Base-by-base conservation (phyloP, 495 filamentous ascomycete species). In the Annulohypoxylon moriforme region DNA sequence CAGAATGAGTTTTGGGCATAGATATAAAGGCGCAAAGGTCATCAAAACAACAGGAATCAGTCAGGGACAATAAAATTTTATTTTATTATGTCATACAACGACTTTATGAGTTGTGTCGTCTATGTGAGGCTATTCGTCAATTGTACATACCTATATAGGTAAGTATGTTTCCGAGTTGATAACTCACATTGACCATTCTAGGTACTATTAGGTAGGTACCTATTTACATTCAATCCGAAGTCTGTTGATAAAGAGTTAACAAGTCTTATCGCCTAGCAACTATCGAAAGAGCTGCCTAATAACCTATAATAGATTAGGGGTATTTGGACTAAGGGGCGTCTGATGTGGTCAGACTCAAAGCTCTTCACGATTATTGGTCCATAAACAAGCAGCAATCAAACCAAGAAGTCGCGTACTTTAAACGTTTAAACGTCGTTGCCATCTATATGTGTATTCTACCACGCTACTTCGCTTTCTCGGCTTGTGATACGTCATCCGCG, bases 21-120 rank as follows among this genome's bases (percentile, higher is more conserved):
- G 47, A 68, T 53, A 68, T 44, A 16, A 16, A 22, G 46, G 64
- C 36, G 57, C 27, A 60, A 22, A 24, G 33, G 34, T 46, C 33
- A 16, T 27, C 20, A 60, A 52, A 52, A 29, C 27, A 16, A 36
- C 29, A 20, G 13, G 49, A n/a, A 52, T 40, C 31, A 18, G 8
- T 22, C 31, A 13, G 13, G 18, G 31, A 25, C 13, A 27, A 25
- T 24, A 14, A 38, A 55, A 27, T 24, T n/a, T n/a, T n/a, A 27
- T 13, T 1, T n/a, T 40, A 40, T 10, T 27, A 9, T 14, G 24
- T 8, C 22, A 40, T 22, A 10, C 13, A 1, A 40, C 13, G 11
- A 40, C n/a, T 0, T 40, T 31, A n/a, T 8, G 24, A 7, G 47
- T n/a, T 25, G 22, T 24, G 46, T 24, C 11, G 18, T 49, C 11